Evolutionary conservation across 208 protist species (phyloP).

Genomic region (Spongospora subterranea): DNA sequence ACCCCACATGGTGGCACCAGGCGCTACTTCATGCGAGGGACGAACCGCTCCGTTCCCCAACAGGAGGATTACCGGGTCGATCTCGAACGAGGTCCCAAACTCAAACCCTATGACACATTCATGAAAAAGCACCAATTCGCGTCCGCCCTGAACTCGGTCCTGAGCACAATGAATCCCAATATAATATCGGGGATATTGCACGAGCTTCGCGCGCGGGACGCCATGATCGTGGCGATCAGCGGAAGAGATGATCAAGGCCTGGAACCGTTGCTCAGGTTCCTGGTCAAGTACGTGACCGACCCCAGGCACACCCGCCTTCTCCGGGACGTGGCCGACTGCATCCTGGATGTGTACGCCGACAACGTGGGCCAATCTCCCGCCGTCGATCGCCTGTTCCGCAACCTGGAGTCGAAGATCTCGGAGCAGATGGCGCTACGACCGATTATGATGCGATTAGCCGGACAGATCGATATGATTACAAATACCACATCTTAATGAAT

Average conservation of each 20-base stretch:
- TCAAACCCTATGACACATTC: background rate
- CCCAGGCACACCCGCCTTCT: background rate
- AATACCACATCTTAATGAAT: no score
- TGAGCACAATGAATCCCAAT: background rate
- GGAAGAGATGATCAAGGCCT: background rate
- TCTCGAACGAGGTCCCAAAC: background rate
- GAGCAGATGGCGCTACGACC: background rate
- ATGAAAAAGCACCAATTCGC: background rate
- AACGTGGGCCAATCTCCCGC: background rate
- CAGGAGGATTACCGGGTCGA: background rate
- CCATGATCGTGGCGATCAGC: background rate
- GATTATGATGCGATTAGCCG: background rate
- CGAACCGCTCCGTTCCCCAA: background rate
- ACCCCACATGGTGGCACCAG: background rate
- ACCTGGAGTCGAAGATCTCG: background rate
- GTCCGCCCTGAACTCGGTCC: background rate
- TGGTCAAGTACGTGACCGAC: background rate
- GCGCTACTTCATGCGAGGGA: background rate
- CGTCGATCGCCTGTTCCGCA: background rate
- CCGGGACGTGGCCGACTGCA: background rate
- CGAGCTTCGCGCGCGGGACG: background rate
- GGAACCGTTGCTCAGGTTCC: background rate
- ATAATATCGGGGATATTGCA: background rate
- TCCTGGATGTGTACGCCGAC: background rate
- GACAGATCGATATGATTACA: no score